phyloP scores from a whole-genome alignment of 1,139 yeast species.

The Saccharomyces hybrid region DNA sequence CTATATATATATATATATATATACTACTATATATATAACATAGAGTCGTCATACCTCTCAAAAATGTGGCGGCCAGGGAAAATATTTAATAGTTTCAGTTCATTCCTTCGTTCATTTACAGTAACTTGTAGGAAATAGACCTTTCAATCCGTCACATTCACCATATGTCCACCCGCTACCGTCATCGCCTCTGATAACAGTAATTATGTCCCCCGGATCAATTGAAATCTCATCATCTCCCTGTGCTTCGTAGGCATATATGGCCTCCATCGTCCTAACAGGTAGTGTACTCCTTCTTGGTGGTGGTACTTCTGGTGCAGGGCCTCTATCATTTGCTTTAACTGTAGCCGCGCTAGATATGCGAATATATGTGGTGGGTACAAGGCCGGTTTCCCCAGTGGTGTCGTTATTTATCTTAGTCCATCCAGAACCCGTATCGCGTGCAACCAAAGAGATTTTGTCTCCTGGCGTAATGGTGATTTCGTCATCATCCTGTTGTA shows the following conservation, averaged over 20 bases:
- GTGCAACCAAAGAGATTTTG: conserved; percentile 45
- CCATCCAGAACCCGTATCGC: conserved; percentile 96
- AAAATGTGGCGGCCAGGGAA: background rate
- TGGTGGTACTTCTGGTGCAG: conserved; percentile 74
- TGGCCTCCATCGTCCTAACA: conserved; percentile 48
- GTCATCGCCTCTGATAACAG: conserved; percentile 60
- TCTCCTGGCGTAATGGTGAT: conserved; percentile 56
- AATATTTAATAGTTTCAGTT: background rate
- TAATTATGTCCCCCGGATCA: conserved; percentile 65
- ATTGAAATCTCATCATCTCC: conserved; percentile 78
- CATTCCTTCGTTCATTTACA: conserved; percentile 15
- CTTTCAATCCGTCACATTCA: conserved; percentile 61
- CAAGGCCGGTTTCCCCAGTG: conserved; percentile 57
- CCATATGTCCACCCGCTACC: conserved; percentile 98
- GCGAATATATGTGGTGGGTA: conserved; percentile 79
- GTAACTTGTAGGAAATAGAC: conserved; percentile 79
- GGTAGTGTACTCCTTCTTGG: conserved; percentile 51
- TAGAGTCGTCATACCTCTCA: background rate
- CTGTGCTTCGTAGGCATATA: conserved; percentile 72
- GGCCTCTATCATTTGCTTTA: conserved; percentile 12
- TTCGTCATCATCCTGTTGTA: conserved; percentile 72
- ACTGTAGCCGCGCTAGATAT: conserved; percentile 25
- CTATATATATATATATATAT: background rate
- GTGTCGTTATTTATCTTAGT: conserved; percentile 42
- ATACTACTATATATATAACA: background rate